These are phyloP conservation scores for Vanrija pseudolonga DNA, from an alignment of 1,284 basidiomycete genomes.

Conservation along the genomic window DNA sequence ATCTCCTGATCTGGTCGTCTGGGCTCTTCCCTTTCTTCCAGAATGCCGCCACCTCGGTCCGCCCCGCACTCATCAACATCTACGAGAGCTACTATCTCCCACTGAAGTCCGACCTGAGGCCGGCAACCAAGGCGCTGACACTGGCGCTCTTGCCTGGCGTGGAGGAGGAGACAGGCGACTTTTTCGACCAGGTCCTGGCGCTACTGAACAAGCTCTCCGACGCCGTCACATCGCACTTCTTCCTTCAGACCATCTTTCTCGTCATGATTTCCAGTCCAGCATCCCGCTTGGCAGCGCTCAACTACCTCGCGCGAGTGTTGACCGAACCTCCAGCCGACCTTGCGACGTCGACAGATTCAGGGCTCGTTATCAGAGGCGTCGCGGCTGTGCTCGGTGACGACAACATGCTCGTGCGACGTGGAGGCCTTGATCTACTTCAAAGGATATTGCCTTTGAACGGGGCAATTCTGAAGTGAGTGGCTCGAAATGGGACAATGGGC, in stretches of 20 bases:
- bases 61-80: conserved; percentile 80
- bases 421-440: conserved; percentile 73
- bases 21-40: conserved; percentile 98
- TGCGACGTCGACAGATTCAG: conserved; percentile 66
- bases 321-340: conserved; percentile 49
- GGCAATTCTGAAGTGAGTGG: conserved; percentile 57
- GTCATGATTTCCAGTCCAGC: conserved; percentile 85
- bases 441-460: conserved; percentile 72
- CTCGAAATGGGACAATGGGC: background rate
- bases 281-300: conserved; percentile 79
- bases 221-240: conserved; percentile 78
- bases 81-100: conserved; percentile 90
- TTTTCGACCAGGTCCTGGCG: conserved; percentile 87
- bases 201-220: conserved; percentile 78
- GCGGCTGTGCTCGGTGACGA: conserved; percentile 84
- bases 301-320: conserved; percentile 76
- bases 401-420: conserved; percentile 78
- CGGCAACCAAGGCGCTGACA: conserved; percentile 89
- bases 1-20: conserved; percentile 90
- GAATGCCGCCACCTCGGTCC: conserved; percentile 91
- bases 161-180: conserved; percentile 94
- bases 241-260: conserved; percentile 93
- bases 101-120: conserved; percentile 73
- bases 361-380: conserved; percentile 88
- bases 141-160: conserved; percentile 87